Evolutionary conservation across 345 rosid species (phyloP).

Genomic region (Tarenaya hassleriana): DNA sequence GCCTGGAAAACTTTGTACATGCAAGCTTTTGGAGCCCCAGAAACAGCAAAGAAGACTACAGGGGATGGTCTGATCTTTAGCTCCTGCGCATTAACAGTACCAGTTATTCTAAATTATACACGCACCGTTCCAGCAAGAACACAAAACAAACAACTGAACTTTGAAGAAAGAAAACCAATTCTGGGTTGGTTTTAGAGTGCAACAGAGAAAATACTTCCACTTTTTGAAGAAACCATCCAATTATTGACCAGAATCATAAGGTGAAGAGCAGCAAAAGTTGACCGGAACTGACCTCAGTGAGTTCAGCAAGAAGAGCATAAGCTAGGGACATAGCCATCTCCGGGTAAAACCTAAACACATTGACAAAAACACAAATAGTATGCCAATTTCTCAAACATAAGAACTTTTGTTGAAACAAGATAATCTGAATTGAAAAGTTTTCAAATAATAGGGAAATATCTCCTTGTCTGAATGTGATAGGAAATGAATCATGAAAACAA

Average conservation of each 20-base stretch:
- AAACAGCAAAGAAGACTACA: conserved; percentile 66
- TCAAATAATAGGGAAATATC: conserved; percentile 10
- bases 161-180: too few species aligned
- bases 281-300: conserved; percentile 52
- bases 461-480: background rate
- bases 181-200: too few species aligned
- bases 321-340: conserved; percentile 74
- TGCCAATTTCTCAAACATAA: conserved; percentile 16
- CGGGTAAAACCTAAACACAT: conserved; percentile 61
- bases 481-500: background rate
- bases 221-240: background rate
- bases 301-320: conserved; percentile 56
- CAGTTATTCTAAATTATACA: conserved; percentile 6
- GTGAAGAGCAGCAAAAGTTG: background rate
- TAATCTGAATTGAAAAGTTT: conserved; percentile 18
- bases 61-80: conserved; percentile 61
- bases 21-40: conserved; percentile 89
- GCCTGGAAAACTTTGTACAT: conserved; percentile 88
- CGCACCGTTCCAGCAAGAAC: background rate
- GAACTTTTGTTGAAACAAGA: background rate
- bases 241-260: background rate
- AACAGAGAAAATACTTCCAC: background rate
- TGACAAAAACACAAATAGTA: conserved; percentile 6
- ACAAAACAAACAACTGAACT: background rate
- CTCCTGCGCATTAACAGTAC: conserved; percentile 36